A percentile compares a stretch with the other conserved stretches of the same genome.
Evolutionary conservation across 2,329 filamentous ascomycete species (phyloP).

Genomic region (Colletotrichum neosansevieriae): DNA sequence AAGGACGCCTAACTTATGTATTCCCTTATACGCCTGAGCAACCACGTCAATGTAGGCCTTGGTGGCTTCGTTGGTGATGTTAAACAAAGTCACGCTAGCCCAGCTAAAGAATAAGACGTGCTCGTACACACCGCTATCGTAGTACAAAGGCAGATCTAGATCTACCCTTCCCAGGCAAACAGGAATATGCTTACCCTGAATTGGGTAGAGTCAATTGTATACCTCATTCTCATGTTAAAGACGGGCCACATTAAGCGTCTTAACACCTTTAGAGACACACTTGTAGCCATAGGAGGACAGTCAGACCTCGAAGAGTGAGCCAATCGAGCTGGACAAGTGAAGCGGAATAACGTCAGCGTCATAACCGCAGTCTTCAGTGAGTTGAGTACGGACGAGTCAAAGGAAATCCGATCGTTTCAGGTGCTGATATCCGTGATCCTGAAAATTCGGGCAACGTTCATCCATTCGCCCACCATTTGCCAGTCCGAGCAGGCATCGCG

Average conservation of each 20-base stretch:
- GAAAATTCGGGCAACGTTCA: conserved; percentile 46
- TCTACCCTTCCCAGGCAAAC: conserved; percentile 50
- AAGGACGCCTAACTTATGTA: background rate
- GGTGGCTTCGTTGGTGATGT: too few relatives aligned
- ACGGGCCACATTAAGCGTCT: conserved; percentile 41
- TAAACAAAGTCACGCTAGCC: too few relatives aligned
- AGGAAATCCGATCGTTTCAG: conserved; percentile 46
- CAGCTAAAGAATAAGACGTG: too few relatives aligned
- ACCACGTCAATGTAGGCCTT: background rate
- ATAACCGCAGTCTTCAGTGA: conserved; percentile 47
- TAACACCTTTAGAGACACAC: conserved; percentile 54
- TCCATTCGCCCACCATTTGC: conserved; percentile 44
- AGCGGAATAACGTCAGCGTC: conserved; percentile 49
- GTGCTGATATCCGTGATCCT: conserved; percentile 44
- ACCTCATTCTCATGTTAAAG: conserved; percentile 49
- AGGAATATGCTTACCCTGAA: conserved; percentile 51
- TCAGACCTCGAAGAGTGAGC: conserved; percentile 53
- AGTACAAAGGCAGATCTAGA: conserved; percentile 48
- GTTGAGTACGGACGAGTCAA: conserved; percentile 45
- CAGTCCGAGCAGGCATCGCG: conserved; percentile 46
- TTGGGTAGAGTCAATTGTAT: conserved; percentile 46
- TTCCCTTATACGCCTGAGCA: background rate
- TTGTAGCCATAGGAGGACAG: conserved; percentile 50
- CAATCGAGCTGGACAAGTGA: conserved; percentile 45
- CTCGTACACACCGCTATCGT: conserved; percentile 42